Base-by-base conservation (phyloP, 1,284 basidiomycete species). In the Austroboletus rostrupii region DNA sequence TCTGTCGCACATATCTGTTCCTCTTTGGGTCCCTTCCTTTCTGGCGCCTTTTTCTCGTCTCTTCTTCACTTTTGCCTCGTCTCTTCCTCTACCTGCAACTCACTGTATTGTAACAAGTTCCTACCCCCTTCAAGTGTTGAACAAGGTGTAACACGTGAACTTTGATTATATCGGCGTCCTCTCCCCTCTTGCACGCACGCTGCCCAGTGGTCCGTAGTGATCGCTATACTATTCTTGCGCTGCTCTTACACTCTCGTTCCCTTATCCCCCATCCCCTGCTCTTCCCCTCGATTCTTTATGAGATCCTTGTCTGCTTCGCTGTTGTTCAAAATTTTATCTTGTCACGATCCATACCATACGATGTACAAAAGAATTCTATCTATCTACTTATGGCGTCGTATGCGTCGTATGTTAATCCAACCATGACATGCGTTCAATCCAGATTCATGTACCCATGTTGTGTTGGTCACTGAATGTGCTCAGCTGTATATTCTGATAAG, bases 61-160 rank as follows among this genome's bases (percentile, higher is more conserved):
- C 68, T 67, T 61, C 59, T 61, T 60, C 52, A 45, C 62, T 60
- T 59, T 51, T 53, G 51, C 23, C 53, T 50, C 46, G 43, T 49
- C 45, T 53, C 45, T 53, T 59, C 61, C 63, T 62, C 66, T 62
- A 56, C 53, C 60, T 42, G 59, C 68, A 71, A 65, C 79, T 78
- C 79, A 83, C 75, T 87, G 85, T 87, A 86, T 83, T 87, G 83
- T 87, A 86, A 74, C 79, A 82, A 76, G 77, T 79, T 73, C 70
- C 64, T 65, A 64, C 70, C 72, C 72, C 71, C 67, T 74, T 75
- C 72, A 75, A 76, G 70, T 78, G 74, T 79, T 77, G 74, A 80
- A 74, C 68, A 62, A 69, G 70, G 66, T 72, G 64, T 70, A 70
- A 67, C 58, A 68, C 68, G 57, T 66, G 73, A 73, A 77, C 72